Percentiles rank a stretch among this genome's conserved stretches.
Evolutionary conservation across 106 monocot species (phyloP).

Genomic region (Platanthera zijinensis): DNA sequence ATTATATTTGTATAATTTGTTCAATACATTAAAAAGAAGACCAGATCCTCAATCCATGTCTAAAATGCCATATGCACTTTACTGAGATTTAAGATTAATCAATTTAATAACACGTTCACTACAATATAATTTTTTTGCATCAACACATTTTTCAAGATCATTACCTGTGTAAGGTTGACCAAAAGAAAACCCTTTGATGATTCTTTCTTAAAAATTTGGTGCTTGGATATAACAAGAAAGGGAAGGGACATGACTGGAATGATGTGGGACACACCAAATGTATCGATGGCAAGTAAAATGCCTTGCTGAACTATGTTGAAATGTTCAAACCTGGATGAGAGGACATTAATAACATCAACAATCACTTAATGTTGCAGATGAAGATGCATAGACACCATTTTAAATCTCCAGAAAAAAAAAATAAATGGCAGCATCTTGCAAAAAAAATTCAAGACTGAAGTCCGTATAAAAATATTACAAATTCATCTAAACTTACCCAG

Average conservation of each 20-base stretch:
- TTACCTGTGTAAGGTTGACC: constrained; percentile 37
- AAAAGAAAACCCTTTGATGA: constrained; percentile 14
- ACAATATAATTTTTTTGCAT: not conserved
- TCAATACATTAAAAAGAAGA: not conserved
- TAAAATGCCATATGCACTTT: not conserved
- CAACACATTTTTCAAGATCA: not conserved
- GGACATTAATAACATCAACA: not conserved
- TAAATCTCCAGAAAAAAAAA: not conserved
- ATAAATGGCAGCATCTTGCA: not conserved
- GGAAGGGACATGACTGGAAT: constrained; percentile 79
- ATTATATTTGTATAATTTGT: not conserved
- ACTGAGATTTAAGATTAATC: not conserved
- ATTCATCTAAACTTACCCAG: constrained; percentile 51
- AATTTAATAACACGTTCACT: not conserved
- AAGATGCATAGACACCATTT: not conserved
- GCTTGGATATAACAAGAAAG: constrained; percentile 35
- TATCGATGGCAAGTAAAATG: constrained; percentile 69
- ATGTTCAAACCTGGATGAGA: constrained; percentile 69
- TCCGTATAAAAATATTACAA: not conserved
- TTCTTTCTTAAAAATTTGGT: constrained; percentile 6
- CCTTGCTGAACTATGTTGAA: constrained; percentile 85
- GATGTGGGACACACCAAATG: constrained; percentile 86
- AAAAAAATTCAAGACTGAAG: not conserved
- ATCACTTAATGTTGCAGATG: not conserved
- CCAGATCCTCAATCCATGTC: not conserved